Conservation (phyloP, 1,284 basidiomycete genomes). For the Pyrrhoderma noxium region DNA sequence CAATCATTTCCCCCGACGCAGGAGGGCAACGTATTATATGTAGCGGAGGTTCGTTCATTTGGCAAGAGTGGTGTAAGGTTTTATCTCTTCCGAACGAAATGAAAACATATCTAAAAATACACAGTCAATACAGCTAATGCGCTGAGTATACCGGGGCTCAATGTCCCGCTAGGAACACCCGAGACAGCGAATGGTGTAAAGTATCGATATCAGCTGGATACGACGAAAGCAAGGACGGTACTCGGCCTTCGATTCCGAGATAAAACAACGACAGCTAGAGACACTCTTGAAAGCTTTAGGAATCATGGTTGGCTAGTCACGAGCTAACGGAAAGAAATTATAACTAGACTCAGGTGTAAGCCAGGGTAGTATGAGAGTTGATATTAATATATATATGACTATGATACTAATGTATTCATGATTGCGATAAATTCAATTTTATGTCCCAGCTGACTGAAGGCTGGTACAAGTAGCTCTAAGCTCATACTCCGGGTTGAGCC, state of each 20-base stretch:
- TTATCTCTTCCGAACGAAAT: not conserved
- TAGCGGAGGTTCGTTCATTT: conserved; percentile 14
- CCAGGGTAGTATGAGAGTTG: too few relatives aligned
- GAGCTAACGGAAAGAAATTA: too few relatives aligned
- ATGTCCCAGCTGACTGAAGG: too few relatives aligned
- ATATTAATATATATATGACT: too few relatives aligned
- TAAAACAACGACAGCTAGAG: conserved; percentile 9
- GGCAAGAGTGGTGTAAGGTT: conserved; percentile 18
- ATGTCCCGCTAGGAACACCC: conserved; percentile 11
- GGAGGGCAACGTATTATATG: conserved; percentile 36
- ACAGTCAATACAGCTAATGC: conserved; percentile 14
- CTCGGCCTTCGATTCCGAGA: conserved; percentile 14
- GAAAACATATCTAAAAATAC: not conserved
- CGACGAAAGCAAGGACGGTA: conserved; percentile 2
- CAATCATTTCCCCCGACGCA: conserved; percentile 34
- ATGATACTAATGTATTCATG: too few relatives aligned
- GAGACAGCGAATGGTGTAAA: conserved; percentile 8
- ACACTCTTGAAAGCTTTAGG: conserved; percentile 12
- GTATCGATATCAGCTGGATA: conserved; percentile 1
- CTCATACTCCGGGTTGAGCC: too few relatives aligned
- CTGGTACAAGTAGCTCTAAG: too few relatives aligned
- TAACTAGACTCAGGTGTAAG: too few relatives aligned
- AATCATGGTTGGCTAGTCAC: too few relatives aligned
- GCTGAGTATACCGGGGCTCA: conserved; percentile 1
- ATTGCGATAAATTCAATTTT: too few relatives aligned